Base-by-base conservation (phyloP, 1,284 basidiomycete species). In the Malassezia furfur region DNA sequence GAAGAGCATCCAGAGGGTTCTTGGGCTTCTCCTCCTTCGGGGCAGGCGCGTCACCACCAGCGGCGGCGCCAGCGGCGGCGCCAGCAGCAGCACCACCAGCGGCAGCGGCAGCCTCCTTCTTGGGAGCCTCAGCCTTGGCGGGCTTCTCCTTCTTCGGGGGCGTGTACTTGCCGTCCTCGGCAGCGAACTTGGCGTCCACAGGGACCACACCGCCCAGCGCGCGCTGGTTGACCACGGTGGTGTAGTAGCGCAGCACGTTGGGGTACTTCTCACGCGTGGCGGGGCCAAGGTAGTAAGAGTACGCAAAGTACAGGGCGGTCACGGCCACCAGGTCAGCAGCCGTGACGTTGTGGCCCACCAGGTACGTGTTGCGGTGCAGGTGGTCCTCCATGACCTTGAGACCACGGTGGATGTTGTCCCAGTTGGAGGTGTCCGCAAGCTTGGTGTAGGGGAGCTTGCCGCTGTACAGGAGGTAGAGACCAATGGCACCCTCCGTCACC, bases 311-410 rank as follows among this genome's bases (percentile, higher is more conserved):
- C 31, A 75, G 55, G 63, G 55, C 54, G 39, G 80, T 76, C 40
- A 85, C 88, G 63, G 89, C 65, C 66, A 79, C 77, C 77, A 96
- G 77, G 74, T 98, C 93, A 64, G 91, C 93, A 50, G 93, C 81
- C 59, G 91, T 89, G 80, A 96, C 85, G 68, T 91, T 88, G 77
- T 96, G 88, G 69, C 85, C 85, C 54, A 91, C 90, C 68, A 96
- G 82, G 83, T 85, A 96, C 52, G 93, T 98, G 72, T 83, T 83
- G 60, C 82, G 80, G 56, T 81, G 76, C 70, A 96, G 83, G 78
- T 87, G 81, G 48, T 79, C 76, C 72, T 96, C 83, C 62, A 96
- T 80, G 64, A 81, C 83, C 52, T 78, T 78, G 49, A 88, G 79
- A 25, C 80, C 76, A 35, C 64, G 57, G 81, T 82, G 39, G 76